These are phyloP conservation scores for Gossypium davidsonii DNA, from an alignment of 441 rosid species.

Conservation along the genomic window DNA sequence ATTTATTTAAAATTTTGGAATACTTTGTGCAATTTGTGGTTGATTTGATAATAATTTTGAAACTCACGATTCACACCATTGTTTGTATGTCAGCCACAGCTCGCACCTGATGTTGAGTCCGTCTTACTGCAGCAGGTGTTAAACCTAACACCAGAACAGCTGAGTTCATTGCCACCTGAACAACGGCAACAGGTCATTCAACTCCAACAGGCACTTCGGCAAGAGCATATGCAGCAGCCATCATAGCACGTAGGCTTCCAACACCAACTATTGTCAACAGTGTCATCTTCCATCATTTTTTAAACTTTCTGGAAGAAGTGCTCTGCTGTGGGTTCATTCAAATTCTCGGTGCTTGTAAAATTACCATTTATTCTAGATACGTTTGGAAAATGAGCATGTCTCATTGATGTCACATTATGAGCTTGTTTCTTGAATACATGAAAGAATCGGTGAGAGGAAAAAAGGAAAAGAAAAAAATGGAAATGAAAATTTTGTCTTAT, in stretches of 20 bases:
- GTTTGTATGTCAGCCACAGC: slow-evolving; percentile 28
- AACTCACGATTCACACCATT: neutral
- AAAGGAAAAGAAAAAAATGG: neutral
- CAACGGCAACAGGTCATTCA: slow-evolving; percentile 82
- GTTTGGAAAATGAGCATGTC: slow-evolving; percentile 18
- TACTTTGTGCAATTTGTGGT: neutral
- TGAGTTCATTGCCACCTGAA: slow-evolving; percentile 72
- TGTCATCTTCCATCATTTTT: neutral
- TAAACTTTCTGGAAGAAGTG: neutral
- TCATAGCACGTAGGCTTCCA: slow-evolving; percentile 26
- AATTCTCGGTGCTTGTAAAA: slow-evolving; percentile 21
- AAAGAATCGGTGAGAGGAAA: neutral
- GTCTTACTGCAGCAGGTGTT: slow-evolving; percentile 78
- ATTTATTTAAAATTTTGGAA: neutral
- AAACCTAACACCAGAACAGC: slow-evolving; percentile 75
- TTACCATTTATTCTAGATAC: slow-evolving; percentile 13
- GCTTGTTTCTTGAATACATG: slow-evolving; percentile 4
- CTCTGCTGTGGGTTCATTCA: slow-evolving; percentile 13
- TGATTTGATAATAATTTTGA: neutral
- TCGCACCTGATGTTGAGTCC: slow-evolving; percentile 58
- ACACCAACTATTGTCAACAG: neutral
- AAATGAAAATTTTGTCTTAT: neutral
- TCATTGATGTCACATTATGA: slow-evolving; percentile 22
- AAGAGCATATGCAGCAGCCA: slow-evolving; percentile 44
- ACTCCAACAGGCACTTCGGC: slow-evolving; percentile 68